phyloP scores from a whole-genome alignment of 192 early-diverging fungal species.

The Umbelopsis isabellina region DNA sequence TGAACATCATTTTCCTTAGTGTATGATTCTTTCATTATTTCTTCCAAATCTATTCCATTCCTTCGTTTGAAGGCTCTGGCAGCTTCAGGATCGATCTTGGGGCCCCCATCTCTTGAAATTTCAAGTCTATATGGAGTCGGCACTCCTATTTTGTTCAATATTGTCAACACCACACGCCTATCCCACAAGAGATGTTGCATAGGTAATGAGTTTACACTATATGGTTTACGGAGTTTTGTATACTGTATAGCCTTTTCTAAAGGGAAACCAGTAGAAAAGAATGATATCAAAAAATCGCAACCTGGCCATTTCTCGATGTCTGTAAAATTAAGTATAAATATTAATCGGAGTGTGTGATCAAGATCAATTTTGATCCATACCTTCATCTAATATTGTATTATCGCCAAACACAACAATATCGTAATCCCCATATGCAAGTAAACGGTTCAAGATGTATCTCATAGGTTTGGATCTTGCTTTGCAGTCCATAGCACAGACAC shows the following conservation, averaged over 20 bases:
- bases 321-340: slow-evolving; percentile 22
- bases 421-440: slow-evolving; percentile 68
- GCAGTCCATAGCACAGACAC: slow-evolving; percentile 90
- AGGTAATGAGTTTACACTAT: slow-evolving; percentile 89
- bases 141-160: slow-evolving; percentile 79
- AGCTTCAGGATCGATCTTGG: slow-evolving; percentile 37
- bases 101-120: slow-evolving; percentile 71
- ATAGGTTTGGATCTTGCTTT: slow-evolving; percentile 97
- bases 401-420: slow-evolving; percentile 92
- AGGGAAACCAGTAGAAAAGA: slow-evolving; percentile 94
- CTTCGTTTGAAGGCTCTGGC: slow-evolving; percentile 26
- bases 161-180: slow-evolving; percentile 80
- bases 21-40: slow-evolving; percentile 19
- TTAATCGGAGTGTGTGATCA: background rate
- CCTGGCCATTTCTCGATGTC: slow-evolving; percentile 87
- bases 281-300: slow-evolving; percentile 95
- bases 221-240: slow-evolving; percentile 80
- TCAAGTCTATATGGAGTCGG: slow-evolving; percentile 78
- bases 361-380: slow-evolving; percentile 33
- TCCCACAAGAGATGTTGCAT: slow-evolving; percentile 91
- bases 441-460: slow-evolving; percentile 85
- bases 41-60: slow-evolving; percentile 32
- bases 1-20: background rate
- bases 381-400: slow-evolving; percentile 95
- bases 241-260: slow-evolving; percentile 92